Base-by-base conservation (phyloP, 2,329 filamentous ascomycete species). In the Botrytis tulipae region DNA sequence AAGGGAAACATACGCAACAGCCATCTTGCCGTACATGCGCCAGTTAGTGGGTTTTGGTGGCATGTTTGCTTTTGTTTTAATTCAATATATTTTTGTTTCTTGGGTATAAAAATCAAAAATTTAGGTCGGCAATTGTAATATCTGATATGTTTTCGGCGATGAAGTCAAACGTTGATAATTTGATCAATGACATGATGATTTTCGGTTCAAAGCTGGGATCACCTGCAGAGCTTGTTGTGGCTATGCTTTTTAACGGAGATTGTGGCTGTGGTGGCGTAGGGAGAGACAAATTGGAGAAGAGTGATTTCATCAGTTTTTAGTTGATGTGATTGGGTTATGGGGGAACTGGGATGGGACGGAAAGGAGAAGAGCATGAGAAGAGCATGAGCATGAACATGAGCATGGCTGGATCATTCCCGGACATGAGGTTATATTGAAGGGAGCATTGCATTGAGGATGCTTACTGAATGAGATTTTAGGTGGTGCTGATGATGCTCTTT, bases 11-110 rank as follows among this genome's bases (percentile, higher is more conserved):
- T 85, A 95, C 93, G 86, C 89, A 70, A 85, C 84, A 8, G 91
- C 78, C 88, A 95, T 93, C 84, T 96, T 96, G 75, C 88, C 82
- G 84, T 86, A 90, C 74, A 88, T 82, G 76, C 82, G 83, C 85
- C 88, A 89, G 73, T 88, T 90, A 70, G 83, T 81, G 40, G 85
- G 82, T 78, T 85, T 88, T 74, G 84, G 85, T 67, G 84, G 80
- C 83, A 84, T 84, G 66, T 40, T 79, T 71, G 66, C 42, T 66
- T 48, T 32, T 10, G 10, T 9, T 7, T 29, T 63, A 20, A 29
- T 44, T n/a, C 10, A 14, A 35, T 35, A 6, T 59, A 35, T 22
- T 59, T 1, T 61, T 61, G n/a, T 12, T 18, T 35, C 57, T 16
- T 4, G 16, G 29, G 48, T 29, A 6, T 12, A 25, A 29, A 35